Evolutionary conservation across 768 basidiomycete species (phyloP), one percentile per base, ranked within the genome.

Genomic region (Podaxis rugospora): DNA sequence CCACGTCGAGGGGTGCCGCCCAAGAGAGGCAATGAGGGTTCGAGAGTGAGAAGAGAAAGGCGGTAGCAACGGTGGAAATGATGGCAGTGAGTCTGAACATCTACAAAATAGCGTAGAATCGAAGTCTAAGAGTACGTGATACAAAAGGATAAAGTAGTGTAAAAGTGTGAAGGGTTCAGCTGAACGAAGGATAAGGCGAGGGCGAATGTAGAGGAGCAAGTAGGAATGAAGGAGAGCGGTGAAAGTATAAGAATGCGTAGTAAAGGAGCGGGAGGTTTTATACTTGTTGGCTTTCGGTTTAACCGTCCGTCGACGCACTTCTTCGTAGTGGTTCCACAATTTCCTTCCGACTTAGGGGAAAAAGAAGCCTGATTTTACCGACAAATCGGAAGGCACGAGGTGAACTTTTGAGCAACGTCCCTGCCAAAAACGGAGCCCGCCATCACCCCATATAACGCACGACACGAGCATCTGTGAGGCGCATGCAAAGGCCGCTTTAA

Each of bases 271-370:
- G 40, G 14, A 21, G 23, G 18, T 55, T 55, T 46, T 44, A 55
- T 55, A 55, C 27, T 23, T 40, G 42, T 55, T 11, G 25, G 1
- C 52, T 39, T 10, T 13, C 21, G 25, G 18, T 44, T 44, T 21
- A 27, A 25, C 23, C 27, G 18, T 23, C 21, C 52, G 21, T 54
- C 32, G 21, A 36, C 21, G 52, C 18, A 6, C 21, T 37, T 37
- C 36, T 54, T 54, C 13, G 36, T 54, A 54, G 18, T 54, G 52
- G 35, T 54, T 21, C 52, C 52, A 54, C 32, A 54, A 54, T 54
- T 36, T 18, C 6, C 42, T 44, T n/a, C 42, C 18, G 18, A 44
- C 18, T 44, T 44, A 18, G 42, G 32, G 28, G 28, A 10, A 18
- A n/a, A 28, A 36, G 51, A 52, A 52, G 51, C 32, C 28, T 18